Evolutionary conservation across 352 stramenopile genomes (phyloP).

Genomic region (Globisporangium cederbergense): DNA sequence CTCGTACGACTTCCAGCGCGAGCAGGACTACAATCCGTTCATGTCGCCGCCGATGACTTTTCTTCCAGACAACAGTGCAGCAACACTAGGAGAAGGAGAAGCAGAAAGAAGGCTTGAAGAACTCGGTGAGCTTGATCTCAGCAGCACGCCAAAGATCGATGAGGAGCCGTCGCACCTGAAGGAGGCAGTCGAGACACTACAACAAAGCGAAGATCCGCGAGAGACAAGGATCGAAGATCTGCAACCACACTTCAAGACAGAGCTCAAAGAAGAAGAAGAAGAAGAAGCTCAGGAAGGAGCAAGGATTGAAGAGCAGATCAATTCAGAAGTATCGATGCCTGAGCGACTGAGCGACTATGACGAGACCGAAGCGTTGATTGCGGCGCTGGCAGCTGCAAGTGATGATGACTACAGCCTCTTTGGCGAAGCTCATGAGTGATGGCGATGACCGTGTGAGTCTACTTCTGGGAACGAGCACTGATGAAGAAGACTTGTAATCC

Average conservation of each 20-base stretch:
- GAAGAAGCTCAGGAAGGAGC: not conserved
- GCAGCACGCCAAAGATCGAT: not conserved
- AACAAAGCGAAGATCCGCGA: not conserved
- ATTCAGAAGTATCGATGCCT: not conserved
- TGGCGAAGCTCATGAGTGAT: constrained; percentile 2
- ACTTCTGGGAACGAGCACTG: not conserved
- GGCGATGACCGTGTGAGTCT: not conserved
- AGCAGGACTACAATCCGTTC: constrained; percentile 37
- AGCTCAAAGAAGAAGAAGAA: not conserved
- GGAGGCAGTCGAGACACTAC: not conserved
- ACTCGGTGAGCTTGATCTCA: not conserved
- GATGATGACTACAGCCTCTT: constrained; percentile 16
- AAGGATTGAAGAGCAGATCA: not conserved
- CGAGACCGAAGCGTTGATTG: constrained; percentile 12
- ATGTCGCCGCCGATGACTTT: constrained; percentile 14
- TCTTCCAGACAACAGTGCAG: not conserved
- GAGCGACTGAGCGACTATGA: constrained; percentile 2
- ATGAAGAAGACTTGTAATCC: not conserved
- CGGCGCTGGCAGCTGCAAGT: constrained; percentile 10
- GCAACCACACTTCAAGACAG: not conserved
- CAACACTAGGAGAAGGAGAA: not conserved
- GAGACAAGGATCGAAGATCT: too few relatives aligned
- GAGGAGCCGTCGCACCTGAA: not conserved
- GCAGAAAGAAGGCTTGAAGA: not conserved
- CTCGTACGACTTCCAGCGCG: constrained; percentile 44